Evolutionary conservation across 306 rosid genomes (phyloP).

Genomic region (Corylus americana): DNA sequence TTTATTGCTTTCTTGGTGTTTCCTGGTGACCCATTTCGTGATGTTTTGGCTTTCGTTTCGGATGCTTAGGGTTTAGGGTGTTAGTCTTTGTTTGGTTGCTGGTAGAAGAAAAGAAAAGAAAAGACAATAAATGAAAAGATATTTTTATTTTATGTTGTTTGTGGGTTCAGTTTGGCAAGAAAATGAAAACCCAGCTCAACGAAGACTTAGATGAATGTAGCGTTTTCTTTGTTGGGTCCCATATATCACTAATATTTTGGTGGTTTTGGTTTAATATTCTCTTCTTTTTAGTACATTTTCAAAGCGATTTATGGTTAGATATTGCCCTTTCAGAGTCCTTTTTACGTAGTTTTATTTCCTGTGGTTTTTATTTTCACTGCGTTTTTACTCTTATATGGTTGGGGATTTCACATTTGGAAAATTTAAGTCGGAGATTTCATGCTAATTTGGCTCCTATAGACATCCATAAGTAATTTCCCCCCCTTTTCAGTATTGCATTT

Average conservation of each 20-base stretch:
- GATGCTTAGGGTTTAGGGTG: conserved; percentile 27
- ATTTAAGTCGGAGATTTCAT: background rate
- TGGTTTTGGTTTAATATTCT: background rate
- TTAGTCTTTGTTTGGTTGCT: conserved; percentile 2
- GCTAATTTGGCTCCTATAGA: background rate
- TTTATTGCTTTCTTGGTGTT: background rate
- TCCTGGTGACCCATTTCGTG: conserved; percentile 14
- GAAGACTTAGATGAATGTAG: background rate
- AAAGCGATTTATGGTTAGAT: background rate
- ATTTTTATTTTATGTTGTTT: background rate
- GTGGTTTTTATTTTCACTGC: background rate
- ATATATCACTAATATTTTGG: background rate
- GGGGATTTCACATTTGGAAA: background rate
- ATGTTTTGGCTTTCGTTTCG: background rate
- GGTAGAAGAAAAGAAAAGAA: conserved; percentile 11
- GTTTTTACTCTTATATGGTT: no score
- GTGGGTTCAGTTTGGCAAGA: background rate
- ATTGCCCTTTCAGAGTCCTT: background rate
- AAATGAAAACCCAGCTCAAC: background rate
- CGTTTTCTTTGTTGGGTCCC: background rate
- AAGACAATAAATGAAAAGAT: background rate
- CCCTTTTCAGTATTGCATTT: no score
- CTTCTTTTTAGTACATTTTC: background rate
- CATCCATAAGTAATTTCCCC: no score
- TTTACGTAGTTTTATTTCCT: background rate